Percentiles rank a stretch among this genome's conserved stretches.
Evolutionary conservation across 352 stramenopile genomes (phyloP).

Genomic region (Phytopythium kandeliae): DNA sequence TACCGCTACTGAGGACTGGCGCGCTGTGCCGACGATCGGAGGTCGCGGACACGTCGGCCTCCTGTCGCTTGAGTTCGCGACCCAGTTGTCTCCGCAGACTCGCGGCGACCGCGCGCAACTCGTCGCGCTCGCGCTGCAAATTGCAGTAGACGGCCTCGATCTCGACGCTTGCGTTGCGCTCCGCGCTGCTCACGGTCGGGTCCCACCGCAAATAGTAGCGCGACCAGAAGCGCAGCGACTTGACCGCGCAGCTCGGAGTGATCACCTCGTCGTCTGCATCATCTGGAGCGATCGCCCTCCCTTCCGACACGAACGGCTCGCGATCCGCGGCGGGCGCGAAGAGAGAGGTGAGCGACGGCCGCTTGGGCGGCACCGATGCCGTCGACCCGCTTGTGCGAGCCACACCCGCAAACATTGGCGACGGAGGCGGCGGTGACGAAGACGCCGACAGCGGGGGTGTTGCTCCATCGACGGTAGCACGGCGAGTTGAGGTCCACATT

Average conservation of each 20-base stretch:
- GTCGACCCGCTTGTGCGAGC: neutral
- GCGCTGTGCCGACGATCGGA: neutral
- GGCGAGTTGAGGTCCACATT: constrained; percentile 5
- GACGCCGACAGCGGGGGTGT: constrained; percentile 2
- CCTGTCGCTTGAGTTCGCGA: constrained; percentile 19
- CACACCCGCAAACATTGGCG: neutral
- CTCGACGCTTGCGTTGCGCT: constrained; percentile 53
- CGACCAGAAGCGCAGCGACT: constrained; percentile 68
- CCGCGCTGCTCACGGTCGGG: constrained; percentile 33
- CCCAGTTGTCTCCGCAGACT: constrained; percentile 21
- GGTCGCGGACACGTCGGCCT: neutral
- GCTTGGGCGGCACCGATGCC: neutral
- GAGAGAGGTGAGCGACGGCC: constrained; percentile 28
- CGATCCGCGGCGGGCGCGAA: constrained; percentile 25
- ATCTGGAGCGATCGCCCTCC: constrained; percentile 25
- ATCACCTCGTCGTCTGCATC: constrained; percentile 61
- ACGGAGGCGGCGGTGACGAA: constrained; percentile 6
- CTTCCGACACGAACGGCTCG: constrained; percentile 16
- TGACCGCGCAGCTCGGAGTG: constrained; percentile 58
- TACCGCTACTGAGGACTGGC: neutral
- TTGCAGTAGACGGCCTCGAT: constrained; percentile 57
- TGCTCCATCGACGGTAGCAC: neutral
- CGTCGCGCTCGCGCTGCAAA: constrained; percentile 26
- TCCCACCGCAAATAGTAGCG: constrained; percentile 83
- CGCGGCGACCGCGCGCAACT: constrained; percentile 17